phyloP scores from a whole-genome alignment of 2,329 filamentous ascomycete species.

The Phialophora chinensis region DNA sequence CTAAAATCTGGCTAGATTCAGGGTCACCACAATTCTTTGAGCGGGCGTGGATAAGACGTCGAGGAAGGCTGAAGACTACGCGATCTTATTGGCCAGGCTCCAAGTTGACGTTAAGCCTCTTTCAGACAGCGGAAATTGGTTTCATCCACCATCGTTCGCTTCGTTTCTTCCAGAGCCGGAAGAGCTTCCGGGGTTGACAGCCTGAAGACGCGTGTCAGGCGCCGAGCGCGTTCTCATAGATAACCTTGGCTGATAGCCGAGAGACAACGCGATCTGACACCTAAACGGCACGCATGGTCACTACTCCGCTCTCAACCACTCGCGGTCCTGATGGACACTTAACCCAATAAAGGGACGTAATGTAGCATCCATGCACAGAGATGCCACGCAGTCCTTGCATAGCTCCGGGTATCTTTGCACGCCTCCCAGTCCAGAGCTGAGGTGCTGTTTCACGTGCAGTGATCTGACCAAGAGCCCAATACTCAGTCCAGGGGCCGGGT shows the following conservation, averaged over 20 bases:
- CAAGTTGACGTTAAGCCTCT: constrained; percentile 13
- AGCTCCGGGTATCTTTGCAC: neutral
- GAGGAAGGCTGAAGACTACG: constrained; percentile 12
- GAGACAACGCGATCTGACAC: neutral
- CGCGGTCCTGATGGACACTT: neutral
- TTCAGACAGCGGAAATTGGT: constrained; percentile 22
- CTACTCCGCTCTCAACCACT: neutral
- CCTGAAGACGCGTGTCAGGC: constrained; percentile 12
- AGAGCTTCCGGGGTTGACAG: constrained; percentile 1
- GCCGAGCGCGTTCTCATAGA: constrained; percentile 1
- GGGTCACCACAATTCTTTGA: neutral
- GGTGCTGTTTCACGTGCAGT: neutral
- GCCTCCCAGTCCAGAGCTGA: neutral
- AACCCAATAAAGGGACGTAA: neutral
- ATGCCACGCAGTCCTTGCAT: neutral
- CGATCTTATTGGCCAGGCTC: constrained; percentile 12
- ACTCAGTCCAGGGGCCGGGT: neutral
- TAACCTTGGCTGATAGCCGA: neutral
- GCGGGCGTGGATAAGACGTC: neutral
- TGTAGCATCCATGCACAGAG: neutral
- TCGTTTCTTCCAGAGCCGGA: constrained; percentile 6
- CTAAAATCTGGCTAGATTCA: constrained; percentile 10
- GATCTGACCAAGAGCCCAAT: neutral
- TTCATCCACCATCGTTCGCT: constrained; percentile 10
- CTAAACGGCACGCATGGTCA: neutral